Percentiles rank a stretch among this genome's conserved stretches.
Conservation (phyloP, 805 yeast genomes). For the Zygoascus biomembranicola region DNA sequence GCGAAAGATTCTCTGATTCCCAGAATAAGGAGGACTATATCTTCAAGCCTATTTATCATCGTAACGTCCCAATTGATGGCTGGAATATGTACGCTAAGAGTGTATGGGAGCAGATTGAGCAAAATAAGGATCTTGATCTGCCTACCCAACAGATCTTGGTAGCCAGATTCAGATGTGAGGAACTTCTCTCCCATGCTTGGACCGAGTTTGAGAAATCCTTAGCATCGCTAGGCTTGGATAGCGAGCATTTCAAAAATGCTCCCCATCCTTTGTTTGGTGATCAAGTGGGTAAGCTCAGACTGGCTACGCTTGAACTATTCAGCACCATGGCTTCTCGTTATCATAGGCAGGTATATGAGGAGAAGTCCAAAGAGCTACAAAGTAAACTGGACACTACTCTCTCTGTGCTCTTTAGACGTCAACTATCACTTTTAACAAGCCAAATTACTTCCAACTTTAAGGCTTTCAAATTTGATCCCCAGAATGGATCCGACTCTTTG, state of each 20-base stretch:
- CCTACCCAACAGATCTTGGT: slow-evolving; percentile 96
- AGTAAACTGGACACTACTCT: slow-evolving; percentile 40
- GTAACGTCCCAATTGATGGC: slow-evolving; percentile 86
- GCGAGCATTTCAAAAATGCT: slow-evolving; percentile 9
- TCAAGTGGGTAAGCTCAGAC: slow-evolving; percentile 36
- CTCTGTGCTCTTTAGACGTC: slow-evolving; percentile 36
- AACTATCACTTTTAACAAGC: slow-evolving; percentile 21
- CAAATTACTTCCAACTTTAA: not conserved
- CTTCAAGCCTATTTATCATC: slow-evolving; percentile 63
- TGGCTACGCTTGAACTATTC: slow-evolving; percentile 42
- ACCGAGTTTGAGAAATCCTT: slow-evolving; percentile 36
- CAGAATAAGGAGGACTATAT: slow-evolving; percentile 26
- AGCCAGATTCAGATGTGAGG: slow-evolving; percentile 91
- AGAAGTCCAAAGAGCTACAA: slow-evolving; percentile 45
- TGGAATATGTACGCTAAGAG: slow-evolving; percentile 88
- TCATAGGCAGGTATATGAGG: slow-evolving; percentile 53
- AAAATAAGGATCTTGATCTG: slow-evolving; percentile 86
- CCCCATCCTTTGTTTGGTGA: slow-evolving; percentile 32
- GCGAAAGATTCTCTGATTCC: slow-evolving; percentile 43
- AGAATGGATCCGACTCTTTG: not conserved
- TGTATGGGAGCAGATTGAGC: slow-evolving; percentile 91
- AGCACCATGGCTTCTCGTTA: slow-evolving; percentile 75
- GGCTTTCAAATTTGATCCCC: not conserved
- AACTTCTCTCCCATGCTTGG: slow-evolving; percentile 54
- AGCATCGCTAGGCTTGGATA: slow-evolving; percentile 20